phyloP scores from a whole-genome alignment of 2,329 filamentous ascomycete genomes.

The Alternaria triticimaculans region DNA sequence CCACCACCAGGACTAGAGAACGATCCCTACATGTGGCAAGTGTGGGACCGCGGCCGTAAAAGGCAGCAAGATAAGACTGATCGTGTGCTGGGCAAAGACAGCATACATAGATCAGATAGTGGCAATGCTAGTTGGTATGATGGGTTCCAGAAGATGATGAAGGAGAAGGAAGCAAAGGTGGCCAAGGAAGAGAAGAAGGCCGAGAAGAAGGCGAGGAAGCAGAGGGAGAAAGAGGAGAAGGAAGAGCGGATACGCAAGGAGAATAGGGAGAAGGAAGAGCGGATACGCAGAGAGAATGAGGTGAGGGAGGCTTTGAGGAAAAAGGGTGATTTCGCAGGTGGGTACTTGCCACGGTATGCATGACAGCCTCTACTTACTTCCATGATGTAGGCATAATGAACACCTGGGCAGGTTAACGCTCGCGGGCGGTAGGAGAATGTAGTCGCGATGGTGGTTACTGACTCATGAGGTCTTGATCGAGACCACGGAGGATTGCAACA shows the following conservation, averaged over 20 bases:
- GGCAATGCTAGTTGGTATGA: not conserved
- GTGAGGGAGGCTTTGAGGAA: not conserved
- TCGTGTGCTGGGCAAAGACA: not conserved
- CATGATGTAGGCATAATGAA: not conserved
- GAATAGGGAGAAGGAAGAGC: not conserved
- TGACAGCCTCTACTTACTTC: not conserved
- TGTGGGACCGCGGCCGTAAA: not conserved
- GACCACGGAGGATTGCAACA: not conserved
- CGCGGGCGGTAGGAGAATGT: too few relatives aligned
- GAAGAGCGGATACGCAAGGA: not conserved
- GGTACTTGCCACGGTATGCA: not conserved
- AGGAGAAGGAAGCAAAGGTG: not conserved
- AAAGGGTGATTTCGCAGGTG: not conserved
- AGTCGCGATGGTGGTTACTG: not conserved
- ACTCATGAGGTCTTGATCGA: not conserved
- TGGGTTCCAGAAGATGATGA: not conserved
- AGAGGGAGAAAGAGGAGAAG: not conserved
- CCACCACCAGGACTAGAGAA: not conserved
- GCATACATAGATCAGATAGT: not conserved
- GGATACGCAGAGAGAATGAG: not conserved
- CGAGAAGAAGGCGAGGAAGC: not conserved
- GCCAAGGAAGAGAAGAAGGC: not conserved
- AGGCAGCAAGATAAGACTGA: not conserved
- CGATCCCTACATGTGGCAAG: slow-evolving; percentile 8
- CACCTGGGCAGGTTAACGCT: not conserved